Evolutionary conservation across 176 grass and related monocot species (phyloP).

Genomic region (Musa beccarii): DNA sequence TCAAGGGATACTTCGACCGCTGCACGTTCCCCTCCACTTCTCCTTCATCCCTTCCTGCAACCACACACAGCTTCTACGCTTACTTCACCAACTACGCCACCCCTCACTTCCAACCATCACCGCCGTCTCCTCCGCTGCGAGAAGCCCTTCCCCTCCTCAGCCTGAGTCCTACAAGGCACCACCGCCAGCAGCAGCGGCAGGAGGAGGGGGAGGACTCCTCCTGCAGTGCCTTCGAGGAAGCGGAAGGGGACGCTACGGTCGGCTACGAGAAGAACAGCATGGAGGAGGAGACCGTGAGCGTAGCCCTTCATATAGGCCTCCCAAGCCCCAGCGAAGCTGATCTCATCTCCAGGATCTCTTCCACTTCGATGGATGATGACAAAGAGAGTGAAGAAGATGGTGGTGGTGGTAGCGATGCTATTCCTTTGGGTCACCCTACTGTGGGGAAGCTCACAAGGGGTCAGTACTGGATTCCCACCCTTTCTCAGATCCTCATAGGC

Average conservation of each 20-base stretch:
- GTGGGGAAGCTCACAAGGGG: conserved; percentile 71
- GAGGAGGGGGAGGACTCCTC: background rate
- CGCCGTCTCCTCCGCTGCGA: conserved; percentile 50
- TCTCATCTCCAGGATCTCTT: conserved; percentile 4
- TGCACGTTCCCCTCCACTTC: conserved; percentile 2
- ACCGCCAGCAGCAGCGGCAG: background rate
- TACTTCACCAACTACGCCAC: background rate
- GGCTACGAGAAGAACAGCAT: background rate
- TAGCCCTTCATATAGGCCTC: conserved; percentile 69
- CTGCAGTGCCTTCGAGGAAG: conserved; percentile 8
- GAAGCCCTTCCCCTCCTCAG: conserved; percentile 66
- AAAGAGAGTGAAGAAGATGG: conserved; percentile 16
- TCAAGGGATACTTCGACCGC: conserved; percentile 20
- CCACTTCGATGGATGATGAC: conserved; percentile 2
- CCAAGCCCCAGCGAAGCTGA: conserved; percentile 37
- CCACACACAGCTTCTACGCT: background rate
- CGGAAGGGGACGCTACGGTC: background rate
- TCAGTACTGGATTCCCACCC: conserved; percentile 87
- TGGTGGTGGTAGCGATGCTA: conserved; percentile 1
- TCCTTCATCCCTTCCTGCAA: background rate
- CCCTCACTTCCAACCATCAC: conserved; percentile 24
- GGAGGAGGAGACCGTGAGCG: conserved; percentile 40
- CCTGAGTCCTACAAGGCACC: conserved; percentile 32
- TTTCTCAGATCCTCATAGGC: conserved; percentile 84
- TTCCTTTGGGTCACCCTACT: conserved; percentile 42